phyloP scores from a whole-genome alignment of 2,329 filamentous ascomycete genomes.

The Penicillium capsulatum region DNA sequence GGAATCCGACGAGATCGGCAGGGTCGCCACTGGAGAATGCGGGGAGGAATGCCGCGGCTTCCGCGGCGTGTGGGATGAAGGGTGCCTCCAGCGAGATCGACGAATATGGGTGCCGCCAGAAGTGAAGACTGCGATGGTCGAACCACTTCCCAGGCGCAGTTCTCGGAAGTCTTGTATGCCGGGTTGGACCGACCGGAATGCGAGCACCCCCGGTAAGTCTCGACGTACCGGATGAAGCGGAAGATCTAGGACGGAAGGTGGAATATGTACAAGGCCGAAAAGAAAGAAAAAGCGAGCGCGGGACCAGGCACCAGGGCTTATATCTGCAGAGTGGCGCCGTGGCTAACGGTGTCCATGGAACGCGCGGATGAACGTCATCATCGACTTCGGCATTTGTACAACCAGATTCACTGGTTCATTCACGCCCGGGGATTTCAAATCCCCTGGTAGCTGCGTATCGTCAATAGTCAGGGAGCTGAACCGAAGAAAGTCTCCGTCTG shows the following conservation, averaged over 20 bases:
- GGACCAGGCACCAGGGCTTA: constrained; percentile 7
- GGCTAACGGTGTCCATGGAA: constrained; percentile 8
- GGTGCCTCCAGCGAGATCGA: too few species aligned
- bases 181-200: too few species aligned
- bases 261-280: not conserved
- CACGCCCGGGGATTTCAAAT: too few species aligned
- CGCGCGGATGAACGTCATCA: constrained; percentile 18
- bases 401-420: too few species aligned
- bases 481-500: constrained; percentile 1
- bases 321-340: constrained; percentile 10
- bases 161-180: too few species aligned
- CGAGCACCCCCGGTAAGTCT: too few species aligned
- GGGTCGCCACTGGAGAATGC: constrained; percentile 12
- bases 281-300: not conserved
- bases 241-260: constrained; percentile 1
- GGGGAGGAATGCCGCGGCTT: constrained; percentile 13
- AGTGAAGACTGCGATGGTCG: too few species aligned
- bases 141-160: too few species aligned
- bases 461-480: not conserved
- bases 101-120: too few species aligned
- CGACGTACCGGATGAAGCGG: too few species aligned
- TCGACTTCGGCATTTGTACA: constrained; percentile 13
- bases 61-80: too few species aligned
- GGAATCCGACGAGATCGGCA: constrained; percentile 15
- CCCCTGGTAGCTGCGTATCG: too few species aligned